Base-by-base conservation (phyloP, 768 basidiomycete species). In the Daedaleopsis sinensis region DNA sequence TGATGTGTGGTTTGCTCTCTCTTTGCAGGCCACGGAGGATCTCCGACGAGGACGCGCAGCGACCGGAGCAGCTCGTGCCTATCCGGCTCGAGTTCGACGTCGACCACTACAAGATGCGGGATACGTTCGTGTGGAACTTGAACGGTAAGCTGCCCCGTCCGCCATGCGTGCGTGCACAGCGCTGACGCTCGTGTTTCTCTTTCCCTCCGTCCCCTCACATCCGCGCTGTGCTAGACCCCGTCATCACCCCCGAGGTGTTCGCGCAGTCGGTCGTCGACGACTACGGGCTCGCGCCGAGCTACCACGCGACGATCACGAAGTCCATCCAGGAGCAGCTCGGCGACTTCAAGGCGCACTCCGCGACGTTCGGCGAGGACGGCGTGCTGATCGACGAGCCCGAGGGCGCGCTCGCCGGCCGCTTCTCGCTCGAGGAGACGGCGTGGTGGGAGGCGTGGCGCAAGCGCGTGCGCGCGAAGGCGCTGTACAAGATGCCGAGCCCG, bases 71-170 rank as follows among this genome's bases (percentile, higher is more conserved):
- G 67, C 88, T 99, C 27, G 89, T 98, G 5, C 97, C 97, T 3
- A 90, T 99, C 43, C 86, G 97, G n/a, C 79, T 99, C 54, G 97
- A 99, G 73, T 88, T 98, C 68, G 97, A 99, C 68, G 89, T 96
- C 51, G 97, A 98, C 58, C 91, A 93, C 69, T 89, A 92, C 71
- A 92, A 90, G 76, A 89, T 98, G 81, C 86, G 94, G 27, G 97
- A 99, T 72, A 94, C 96, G 0, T 98, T 98, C 76, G 84, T 97
- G 48, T 99, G 96, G 97, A 97, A 99, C 70, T 75, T 96, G 48
- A 90, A 91, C 65, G 96, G 96, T 97, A 58, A 55, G 54, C 42
- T 5, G 18, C 4, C 18, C 13, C n/a, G 85, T 55, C 21, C 3
- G 6, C 35, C 24, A 24, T 27, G 38, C 39, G 13, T 38, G 15